A percentile compares a stretch with the other conserved stretches of the same genome.
Evolutionary conservation across 192 early-diverging fungal genomes (phyloP).

Genomic region (Coemansia sp.): DNA sequence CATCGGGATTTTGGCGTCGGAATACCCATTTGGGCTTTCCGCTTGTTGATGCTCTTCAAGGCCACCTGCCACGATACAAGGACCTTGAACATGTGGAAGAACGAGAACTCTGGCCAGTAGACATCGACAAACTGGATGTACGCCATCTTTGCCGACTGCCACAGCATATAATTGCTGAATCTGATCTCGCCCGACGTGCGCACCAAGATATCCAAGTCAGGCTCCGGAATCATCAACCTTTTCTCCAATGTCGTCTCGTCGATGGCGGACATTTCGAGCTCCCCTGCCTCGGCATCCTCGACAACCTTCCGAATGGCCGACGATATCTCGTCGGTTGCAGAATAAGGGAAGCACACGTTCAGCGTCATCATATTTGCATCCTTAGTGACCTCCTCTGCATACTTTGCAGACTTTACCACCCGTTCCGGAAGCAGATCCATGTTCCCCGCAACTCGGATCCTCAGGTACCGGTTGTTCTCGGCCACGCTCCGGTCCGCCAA

Average conservation of each 20-base stretch:
- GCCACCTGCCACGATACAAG: conserved; percentile 79
- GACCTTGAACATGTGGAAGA: conserved; percentile 82
- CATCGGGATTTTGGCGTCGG: neutral
- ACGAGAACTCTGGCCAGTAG: conserved; percentile 95
- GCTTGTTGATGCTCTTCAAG: conserved; percentile 17
- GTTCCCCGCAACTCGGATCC: conserved; percentile 84
- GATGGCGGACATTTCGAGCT: conserved; percentile 58
- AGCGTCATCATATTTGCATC: conserved; percentile 71
- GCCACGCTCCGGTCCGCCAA: conserved; percentile 72
- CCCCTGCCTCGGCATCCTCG: conserved; percentile 62
- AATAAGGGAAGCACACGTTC: conserved; percentile 93
- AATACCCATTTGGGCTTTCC: conserved; percentile 13
- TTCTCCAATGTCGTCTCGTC: conserved; percentile 57
- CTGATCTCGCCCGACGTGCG: conserved; percentile 96
- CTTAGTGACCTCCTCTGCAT: conserved; percentile 68
- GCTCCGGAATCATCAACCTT: conserved; percentile 65
- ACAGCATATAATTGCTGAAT: conserved; percentile 93
- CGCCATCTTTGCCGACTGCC: conserved; percentile 75
- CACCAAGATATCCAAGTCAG: conserved; percentile 84
- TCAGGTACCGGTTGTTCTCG: conserved; percentile 68
- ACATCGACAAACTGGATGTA: conserved; percentile 88
- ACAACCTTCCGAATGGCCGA: conserved; percentile 63
- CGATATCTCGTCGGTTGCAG: conserved; percentile 88
- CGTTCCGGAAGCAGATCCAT: conserved; percentile 66
- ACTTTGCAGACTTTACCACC: conserved; percentile 62